A percentile compares a stretch with the other conserved stretches of the same genome.
Evolutionary conservation across 2,329 filamentous ascomycete species (phyloP).

Genomic region (Aspergillus quadricinctus): DNA sequence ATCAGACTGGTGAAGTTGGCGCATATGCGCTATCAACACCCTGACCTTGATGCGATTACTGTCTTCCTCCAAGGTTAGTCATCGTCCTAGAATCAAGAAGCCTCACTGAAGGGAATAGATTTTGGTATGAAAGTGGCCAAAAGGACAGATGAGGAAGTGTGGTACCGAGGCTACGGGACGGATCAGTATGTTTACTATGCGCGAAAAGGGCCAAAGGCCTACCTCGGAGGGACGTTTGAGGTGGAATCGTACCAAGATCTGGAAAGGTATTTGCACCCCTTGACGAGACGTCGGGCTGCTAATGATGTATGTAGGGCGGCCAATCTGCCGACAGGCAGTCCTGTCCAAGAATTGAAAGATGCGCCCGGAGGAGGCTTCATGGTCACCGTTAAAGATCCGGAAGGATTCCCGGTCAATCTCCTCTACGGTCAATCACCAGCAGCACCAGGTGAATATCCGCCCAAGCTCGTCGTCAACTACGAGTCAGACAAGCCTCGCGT

Average conservation of each 20-base stretch:
- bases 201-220: constrained; percentile 12
- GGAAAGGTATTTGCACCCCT: constrained; percentile 28
- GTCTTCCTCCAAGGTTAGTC: constrained; percentile 13
- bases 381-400: constrained; percentile 36
- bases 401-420: constrained; percentile 39
- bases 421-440: constrained; percentile 34
- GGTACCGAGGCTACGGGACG: constrained; percentile 18
- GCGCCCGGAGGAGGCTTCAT: constrained; percentile 39
- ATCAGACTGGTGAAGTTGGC: constrained; percentile 47
- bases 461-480: constrained; percentile 23
- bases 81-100: neutral
- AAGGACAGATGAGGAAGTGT: constrained; percentile 19
- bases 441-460: constrained; percentile 11
- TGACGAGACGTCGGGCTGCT: neutral
- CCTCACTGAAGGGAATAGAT: constrained; percentile 19
- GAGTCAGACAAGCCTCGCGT: constrained; percentile 24
- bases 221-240: constrained; percentile 40
- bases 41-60: constrained; percentile 46
- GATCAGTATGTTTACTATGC: constrained; percentile 22
- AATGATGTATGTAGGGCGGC: constrained; percentile 8
- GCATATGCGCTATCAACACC: constrained; percentile 55
- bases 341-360: constrained; percentile 29
- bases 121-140: constrained; percentile 36
- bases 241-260: constrained; percentile 42
- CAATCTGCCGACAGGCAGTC: constrained; percentile 23